phyloP scores from a whole-genome alignment of 768 basidiomycete species.

The Suillus tomentosus region DNA sequence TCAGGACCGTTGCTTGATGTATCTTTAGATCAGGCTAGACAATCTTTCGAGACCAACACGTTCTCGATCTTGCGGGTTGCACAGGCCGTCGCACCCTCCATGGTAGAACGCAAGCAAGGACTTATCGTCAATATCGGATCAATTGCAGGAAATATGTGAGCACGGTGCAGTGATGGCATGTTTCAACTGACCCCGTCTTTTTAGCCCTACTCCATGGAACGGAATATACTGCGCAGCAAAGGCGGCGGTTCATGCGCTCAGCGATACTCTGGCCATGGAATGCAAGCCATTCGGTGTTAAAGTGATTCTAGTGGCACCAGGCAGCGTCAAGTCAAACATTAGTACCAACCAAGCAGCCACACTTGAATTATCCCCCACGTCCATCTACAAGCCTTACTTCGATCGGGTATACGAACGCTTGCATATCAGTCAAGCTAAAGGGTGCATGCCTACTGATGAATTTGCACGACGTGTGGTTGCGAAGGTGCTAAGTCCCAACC shows the following conservation, averaged over 20 bases:
- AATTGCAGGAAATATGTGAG: slow-evolving; percentile 61
- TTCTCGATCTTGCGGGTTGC: slow-evolving; percentile 62
- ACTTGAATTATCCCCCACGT: slow-evolving; percentile 49
- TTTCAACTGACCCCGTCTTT: slow-evolving; percentile 11
- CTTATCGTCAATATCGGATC: slow-evolving; percentile 78
- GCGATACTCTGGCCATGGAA: slow-evolving; percentile 73
- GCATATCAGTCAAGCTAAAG: slow-evolving; percentile 49
- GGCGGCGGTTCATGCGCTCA: slow-evolving; percentile 59
- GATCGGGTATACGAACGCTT: slow-evolving; percentile 57
- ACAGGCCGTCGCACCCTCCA: slow-evolving; percentile 66
- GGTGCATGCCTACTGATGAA: slow-evolving; percentile 50
- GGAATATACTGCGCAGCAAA: slow-evolving; percentile 59
- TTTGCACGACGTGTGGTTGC: slow-evolving; percentile 58
- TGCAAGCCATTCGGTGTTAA: slow-evolving; percentile 69
- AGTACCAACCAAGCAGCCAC: slow-evolving; percentile 48
- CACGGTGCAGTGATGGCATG: slow-evolving; percentile 8
- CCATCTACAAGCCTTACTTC: slow-evolving; percentile 58
- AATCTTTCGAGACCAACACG: slow-evolving; percentile 66
- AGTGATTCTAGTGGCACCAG: slow-evolving; percentile 71
- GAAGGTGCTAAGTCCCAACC: slow-evolving; percentile 46
- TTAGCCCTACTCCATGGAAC: slow-evolving; percentile 71
- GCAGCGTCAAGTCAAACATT: slow-evolving; percentile 66
- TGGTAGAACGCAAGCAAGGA: slow-evolving; percentile 65
- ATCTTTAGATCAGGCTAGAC: slow-evolving; percentile 51
- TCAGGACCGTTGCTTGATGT: slow-evolving; percentile 53